phyloP scores from a whole-genome alignment of 345 rosid species.

The Luvunga scandens region DNA sequence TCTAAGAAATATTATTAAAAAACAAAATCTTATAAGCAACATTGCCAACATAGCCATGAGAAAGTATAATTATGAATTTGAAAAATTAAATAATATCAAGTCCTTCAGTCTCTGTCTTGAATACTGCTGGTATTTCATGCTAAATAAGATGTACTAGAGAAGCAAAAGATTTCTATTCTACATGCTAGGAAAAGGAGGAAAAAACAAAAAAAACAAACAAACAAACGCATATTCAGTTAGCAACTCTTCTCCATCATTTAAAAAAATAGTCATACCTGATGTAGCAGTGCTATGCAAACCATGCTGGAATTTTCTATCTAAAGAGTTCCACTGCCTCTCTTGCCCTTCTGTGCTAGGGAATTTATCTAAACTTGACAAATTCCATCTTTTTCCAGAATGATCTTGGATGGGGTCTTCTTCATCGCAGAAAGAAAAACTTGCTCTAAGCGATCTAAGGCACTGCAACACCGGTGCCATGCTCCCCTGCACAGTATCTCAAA shows the following conservation, averaged over 20 bases:
- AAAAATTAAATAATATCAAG: background rate
- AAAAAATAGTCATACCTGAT: constrained; percentile 9
- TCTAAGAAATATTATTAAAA: constrained; percentile 6
- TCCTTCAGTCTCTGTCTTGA: background rate
- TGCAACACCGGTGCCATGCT: constrained; percentile 66
- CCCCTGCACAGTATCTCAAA: constrained; percentile 48
- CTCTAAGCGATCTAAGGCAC: constrained; percentile 64
- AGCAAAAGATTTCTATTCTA: background rate
- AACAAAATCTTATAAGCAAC: constrained; percentile 7
- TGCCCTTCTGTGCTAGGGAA: constrained; percentile 2
- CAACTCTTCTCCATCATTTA: constrained; percentile 4
- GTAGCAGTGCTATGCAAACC: background rate
- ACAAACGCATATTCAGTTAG: background rate
- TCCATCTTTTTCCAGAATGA: constrained; percentile 53
- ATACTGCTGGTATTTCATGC: background rate
- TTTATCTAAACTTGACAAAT: constrained; percentile 29
- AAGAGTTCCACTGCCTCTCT: background rate
- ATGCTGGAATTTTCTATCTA: constrained; percentile 5
- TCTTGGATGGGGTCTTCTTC: constrained; percentile 34
- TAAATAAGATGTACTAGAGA: background rate
- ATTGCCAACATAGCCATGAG: background rate
- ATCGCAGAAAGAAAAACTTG: constrained; percentile 37
- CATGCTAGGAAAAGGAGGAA: background rate
- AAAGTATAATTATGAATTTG: background rate
- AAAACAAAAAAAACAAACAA: too few relatives aligned